Evolutionary conservation across 345 rosid genomes (phyloP).

Genomic region (Brassica nigra): DNA sequence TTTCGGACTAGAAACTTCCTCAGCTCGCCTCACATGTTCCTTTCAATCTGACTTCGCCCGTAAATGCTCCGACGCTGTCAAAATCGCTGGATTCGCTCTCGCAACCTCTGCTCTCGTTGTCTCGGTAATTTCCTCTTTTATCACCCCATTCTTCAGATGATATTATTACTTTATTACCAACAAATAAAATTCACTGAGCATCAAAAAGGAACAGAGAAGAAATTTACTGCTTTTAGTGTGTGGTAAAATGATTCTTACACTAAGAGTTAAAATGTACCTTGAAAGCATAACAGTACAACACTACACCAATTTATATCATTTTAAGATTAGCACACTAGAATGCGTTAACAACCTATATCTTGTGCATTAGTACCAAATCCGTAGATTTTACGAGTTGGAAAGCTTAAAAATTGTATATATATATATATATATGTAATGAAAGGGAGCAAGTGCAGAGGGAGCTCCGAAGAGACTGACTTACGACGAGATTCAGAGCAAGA

Average conservation of each 20-base stretch:
- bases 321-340: not conserved
- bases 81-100: constrained; percentile 84
- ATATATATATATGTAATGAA: no score
- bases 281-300: not conserved
- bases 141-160: not conserved
- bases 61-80: constrained; percentile 71
- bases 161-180: not conserved
- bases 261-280: not conserved
- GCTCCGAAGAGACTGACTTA: constrained; percentile 83
- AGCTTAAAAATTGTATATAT: not conserved
- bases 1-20: constrained; percentile 57
- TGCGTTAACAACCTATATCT: not conserved
- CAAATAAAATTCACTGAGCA: not conserved
- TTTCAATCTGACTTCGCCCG: constrained; percentile 67
- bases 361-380: no score
- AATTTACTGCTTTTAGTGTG: not conserved
- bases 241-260: not conserved
- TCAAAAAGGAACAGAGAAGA: no score
- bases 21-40: constrained; percentile 74
- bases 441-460: constrained; percentile 89
- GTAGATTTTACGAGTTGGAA: not conserved
- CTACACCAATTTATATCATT: not conserved
- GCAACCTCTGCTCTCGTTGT: constrained; percentile 94
- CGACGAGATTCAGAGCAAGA: constrained; percentile 94
- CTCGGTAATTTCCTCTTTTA: constrained; percentile 54